Percentiles rank a stretch among this genome's conserved stretches.
phyloP scores from a whole-genome alignment of 768 basidiomycete genomes.

The Lactarius psammicola region DNA sequence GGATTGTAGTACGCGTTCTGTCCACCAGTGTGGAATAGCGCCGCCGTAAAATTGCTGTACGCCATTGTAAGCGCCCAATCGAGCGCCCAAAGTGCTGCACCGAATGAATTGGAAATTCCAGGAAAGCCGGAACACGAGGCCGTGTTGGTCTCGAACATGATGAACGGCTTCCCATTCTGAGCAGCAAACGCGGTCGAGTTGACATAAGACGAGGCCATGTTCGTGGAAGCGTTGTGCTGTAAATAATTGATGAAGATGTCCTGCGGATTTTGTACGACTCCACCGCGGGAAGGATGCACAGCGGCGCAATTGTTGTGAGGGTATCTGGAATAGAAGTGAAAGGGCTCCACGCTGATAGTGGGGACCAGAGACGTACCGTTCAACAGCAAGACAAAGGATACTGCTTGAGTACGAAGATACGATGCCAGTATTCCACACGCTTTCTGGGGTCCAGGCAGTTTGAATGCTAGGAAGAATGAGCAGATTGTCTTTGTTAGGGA shows the following conservation, averaged over 20 bases:
- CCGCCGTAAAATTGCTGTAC: constrained; percentile 45
- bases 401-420: constrained; percentile 11
- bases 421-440: constrained; percentile 27
- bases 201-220: constrained; percentile 54
- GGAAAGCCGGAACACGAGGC: constrained; percentile 50
- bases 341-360: background rate
- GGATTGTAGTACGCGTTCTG: constrained; percentile 63
- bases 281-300: constrained; percentile 42
- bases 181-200: constrained; percentile 44
- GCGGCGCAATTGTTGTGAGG: constrained; percentile 63
- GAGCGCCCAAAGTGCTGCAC: constrained; percentile 51
- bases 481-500: constrained; percentile 18
- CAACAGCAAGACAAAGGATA: constrained; percentile 20
- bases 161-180: constrained; percentile 42
- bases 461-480: constrained; percentile 26
- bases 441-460: constrained; percentile 20
- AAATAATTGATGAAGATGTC: constrained; percentile 55
- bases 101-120: constrained; percentile 58
- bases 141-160: constrained; percentile 61
- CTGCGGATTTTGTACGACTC: constrained; percentile 41
- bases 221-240: constrained; percentile 53
- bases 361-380: constrained; percentile 19
- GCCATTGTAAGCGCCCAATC: constrained; percentile 57
- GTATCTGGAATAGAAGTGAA: constrained; percentile 43
- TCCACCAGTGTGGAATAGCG: constrained; percentile 55